Base-by-base conservation (phyloP, 768 basidiomycete genomes). In the Tylopilus subfusipes region DNA sequence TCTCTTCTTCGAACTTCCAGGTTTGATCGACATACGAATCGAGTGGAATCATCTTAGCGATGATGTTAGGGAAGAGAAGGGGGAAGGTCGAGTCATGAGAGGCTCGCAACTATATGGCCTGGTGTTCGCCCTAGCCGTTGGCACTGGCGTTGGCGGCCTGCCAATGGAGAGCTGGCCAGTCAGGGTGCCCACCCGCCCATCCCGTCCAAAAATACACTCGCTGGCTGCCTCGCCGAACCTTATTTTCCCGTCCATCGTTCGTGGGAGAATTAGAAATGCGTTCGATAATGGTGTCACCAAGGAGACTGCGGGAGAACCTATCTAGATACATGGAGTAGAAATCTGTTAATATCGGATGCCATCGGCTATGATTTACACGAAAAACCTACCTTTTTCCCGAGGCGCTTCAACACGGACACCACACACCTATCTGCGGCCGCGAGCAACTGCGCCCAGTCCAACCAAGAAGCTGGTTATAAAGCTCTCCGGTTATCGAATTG, bases 101-200 rank as follows among this genome's bases (percentile, higher is more conserved):
- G 22, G 7, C 10, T 16, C 5, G 13, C 11, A 0, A 19, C 49
- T 63, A 46, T 39, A 58, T 54, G 19, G 24, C 18, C 14, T 9
- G 5, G 18, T n/a, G 11, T 13, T 18, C 10, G 12, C 14, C 24
- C 30, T 25, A 16, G 52, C 33, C 49, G 36, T 52, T 48, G 33
- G 52, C 24, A 34, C 42, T 33, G 63, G 61, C 34, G 24, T 44
- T 33, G 63, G 61, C 34, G 24, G 64, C 38, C 52, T 50, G 47
- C 63, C 55, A 42, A 27, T 14, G 25, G 3, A 25, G 38, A 19
- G 42, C n/a, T 21, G 2, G 29, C 16, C 19, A 3, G 38, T 18
- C 58, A 42, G 21, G 21, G 25, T 27, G 8, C 6, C 47, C 7
- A n/a, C 46, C 10, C 7, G 49, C 42, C 54, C 42, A 18, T n/a